phyloP scores from a whole-genome alignment of 345 rosid genomes.

The Heritiera fomes region DNA sequence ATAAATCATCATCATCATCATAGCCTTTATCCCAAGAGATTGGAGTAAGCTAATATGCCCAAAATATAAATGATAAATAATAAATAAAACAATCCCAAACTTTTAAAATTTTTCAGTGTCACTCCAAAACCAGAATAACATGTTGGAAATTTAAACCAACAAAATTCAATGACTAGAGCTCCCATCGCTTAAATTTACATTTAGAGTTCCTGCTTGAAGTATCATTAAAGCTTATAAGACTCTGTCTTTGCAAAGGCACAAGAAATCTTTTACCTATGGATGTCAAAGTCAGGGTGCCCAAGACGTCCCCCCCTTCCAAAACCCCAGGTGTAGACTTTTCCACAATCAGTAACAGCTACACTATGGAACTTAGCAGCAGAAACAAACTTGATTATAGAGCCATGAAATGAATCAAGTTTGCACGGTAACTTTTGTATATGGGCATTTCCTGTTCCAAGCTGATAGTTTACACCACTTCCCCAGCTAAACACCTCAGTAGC shows the following conservation, averaged over 20 bases:
- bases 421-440: conserved; percentile 87
- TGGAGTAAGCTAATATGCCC: background rate
- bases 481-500: conserved; percentile 94
- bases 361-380: conserved; percentile 98
- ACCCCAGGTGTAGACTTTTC: conserved; percentile 96
- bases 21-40: no score
- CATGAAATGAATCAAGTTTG: conserved; percentile 90
- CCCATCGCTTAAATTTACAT: conserved; percentile 3
- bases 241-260: background rate
- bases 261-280: conserved; percentile 66
- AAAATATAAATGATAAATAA: background rate
- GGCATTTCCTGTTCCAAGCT: conserved; percentile 93
- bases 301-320: conserved; percentile 99
- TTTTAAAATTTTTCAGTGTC: background rate
- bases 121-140: background rate
- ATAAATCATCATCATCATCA: background rate
- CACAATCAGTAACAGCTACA: conserved; percentile 68
- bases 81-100: background rate
- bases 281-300: conserved; percentile 99
- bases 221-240: conserved; percentile 2
- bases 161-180: background rate
- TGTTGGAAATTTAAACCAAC: conserved; percentile 3
- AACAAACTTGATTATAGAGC: conserved; percentile 60
- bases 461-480: conserved; percentile 99
- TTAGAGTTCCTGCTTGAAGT: background rate